Percentiles rank a stretch among this genome's conserved stretches.
Conservation (phyloP, 2,329 filamentous ascomycete species). For the Periconia sp. region DNA sequence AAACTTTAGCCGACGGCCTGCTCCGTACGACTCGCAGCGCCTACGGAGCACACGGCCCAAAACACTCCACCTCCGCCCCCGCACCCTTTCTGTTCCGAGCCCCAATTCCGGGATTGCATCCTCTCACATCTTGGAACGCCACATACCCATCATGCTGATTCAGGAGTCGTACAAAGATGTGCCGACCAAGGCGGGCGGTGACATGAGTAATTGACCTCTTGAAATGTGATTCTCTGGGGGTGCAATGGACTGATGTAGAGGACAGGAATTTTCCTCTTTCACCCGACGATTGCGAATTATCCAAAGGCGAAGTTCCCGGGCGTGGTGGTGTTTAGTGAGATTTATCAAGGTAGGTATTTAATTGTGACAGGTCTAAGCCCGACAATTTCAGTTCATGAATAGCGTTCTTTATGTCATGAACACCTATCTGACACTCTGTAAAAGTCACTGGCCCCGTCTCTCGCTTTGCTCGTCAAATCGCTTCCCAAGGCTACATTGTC, state of each 20-base stretch:
- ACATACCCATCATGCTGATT: conserved; percentile 59
- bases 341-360: conserved; percentile 91
- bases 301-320: conserved; percentile 89
- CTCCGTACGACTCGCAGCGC: neutral
- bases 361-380: no score
- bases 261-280: conserved; percentile 85
- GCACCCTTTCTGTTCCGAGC: conserved; percentile 4
- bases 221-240: conserved; percentile 4
- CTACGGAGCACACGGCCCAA: conserved; percentile 1
- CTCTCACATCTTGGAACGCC: conserved; percentile 3
- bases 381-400: no score
- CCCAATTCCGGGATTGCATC: conserved; percentile 2
- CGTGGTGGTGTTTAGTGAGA: conserved; percentile 89
- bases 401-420: conserved; percentile 5
- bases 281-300: conserved; percentile 83
- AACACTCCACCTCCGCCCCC: conserved; percentile 11
- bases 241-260: conserved; percentile 2
- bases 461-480: conserved; percentile 89
- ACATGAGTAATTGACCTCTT: conserved; percentile 58
- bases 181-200: conserved; percentile 62
- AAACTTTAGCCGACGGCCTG: conserved; percentile 1
- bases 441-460: conserved; percentile 86
- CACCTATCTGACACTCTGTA: conserved; percentile 7
- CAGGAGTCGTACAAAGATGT: conserved; percentile 66
- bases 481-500: conserved; percentile 90